These are phyloP conservation scores for Metschnikowia anglica DNA, from an alignment of 805 yeast genomes.

Conservation along the genomic window DNA sequence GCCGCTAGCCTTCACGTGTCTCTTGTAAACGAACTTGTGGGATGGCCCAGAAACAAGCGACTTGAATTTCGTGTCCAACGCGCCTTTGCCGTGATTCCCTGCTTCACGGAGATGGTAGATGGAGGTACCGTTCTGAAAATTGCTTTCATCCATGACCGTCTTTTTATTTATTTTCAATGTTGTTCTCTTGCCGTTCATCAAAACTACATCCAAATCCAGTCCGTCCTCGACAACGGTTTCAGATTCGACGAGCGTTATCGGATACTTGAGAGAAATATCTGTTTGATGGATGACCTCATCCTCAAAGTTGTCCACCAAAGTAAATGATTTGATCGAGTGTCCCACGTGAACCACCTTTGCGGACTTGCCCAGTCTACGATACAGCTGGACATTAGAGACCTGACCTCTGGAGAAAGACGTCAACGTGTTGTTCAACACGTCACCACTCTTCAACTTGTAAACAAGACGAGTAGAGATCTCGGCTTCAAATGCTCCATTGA, in stretches of 20 bases:
- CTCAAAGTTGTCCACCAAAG: constrained; percentile 26
- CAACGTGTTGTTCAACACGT: constrained; percentile 29
- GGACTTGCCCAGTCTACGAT: constrained; percentile 38
- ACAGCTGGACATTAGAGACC: constrained; percentile 39
- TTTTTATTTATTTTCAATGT: constrained; percentile 21
- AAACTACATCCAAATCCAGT: constrained; percentile 26
- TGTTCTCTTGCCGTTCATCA: constrained; percentile 23
- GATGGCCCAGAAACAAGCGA: constrained; percentile 21
- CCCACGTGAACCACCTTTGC: constrained; percentile 36
- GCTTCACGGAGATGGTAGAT: constrained; percentile 39
- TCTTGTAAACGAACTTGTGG: constrained; percentile 23
- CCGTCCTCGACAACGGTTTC: constrained; percentile 22
- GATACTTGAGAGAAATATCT: constrained; percentile 26
- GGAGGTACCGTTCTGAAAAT: constrained; percentile 48
- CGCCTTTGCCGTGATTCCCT: constrained; percentile 50
- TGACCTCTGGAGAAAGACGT: constrained; percentile 29
- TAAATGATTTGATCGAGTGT: constrained; percentile 20
- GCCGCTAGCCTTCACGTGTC: constrained; percentile 35
- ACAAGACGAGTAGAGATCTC: constrained; percentile 34
- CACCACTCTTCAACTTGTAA: constrained; percentile 41
- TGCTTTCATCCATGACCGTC: constrained; percentile 24
- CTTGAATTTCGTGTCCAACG: constrained; percentile 32
- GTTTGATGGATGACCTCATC: constrained; percentile 16
- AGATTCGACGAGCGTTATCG: constrained; percentile 27
- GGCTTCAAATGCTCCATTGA: constrained; percentile 35